Evolutionary conservation across 2,329 filamentous ascomycete species (phyloP).

Genomic region (Penicillium concentricum): DNA sequence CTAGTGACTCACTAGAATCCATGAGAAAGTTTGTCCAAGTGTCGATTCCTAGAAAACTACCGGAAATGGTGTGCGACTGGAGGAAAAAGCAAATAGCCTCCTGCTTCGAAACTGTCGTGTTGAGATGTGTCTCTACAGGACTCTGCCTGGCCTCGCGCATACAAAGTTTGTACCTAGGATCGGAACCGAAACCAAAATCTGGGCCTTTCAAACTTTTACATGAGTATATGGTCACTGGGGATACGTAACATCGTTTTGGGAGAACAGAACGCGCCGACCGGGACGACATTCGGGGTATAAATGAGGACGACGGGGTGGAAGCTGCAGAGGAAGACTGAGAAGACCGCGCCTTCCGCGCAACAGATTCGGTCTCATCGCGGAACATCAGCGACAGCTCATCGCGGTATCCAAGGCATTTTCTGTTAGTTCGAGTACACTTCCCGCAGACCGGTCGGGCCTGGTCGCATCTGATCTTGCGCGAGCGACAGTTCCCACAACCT

Average conservation of each 20-base stretch:
- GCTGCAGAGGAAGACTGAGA: neutral
- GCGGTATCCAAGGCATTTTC: conserved; percentile 62
- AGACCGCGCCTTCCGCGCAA: conserved; percentile 53
- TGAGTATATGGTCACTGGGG: too few species aligned
- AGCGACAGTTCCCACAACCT: conserved; percentile 44
- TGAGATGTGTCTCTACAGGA: conserved; percentile 22
- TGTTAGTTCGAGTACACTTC: conserved; percentile 60
- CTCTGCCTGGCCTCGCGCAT: conserved; percentile 13
- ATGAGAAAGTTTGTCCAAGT: conserved; percentile 23
- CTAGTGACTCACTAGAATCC: conserved; percentile 17
- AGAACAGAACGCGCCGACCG: conserved; percentile 6
- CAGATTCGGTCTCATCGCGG: conserved; percentile 54
- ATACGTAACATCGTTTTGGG: too few species aligned
- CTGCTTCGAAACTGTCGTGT: conserved; percentile 23
- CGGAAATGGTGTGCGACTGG: conserved; percentile 33
- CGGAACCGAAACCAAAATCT: conserved; percentile 16
- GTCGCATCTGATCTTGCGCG: conserved; percentile 54
- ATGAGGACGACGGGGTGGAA: conserved; percentile 27
- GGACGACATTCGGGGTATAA: conserved; percentile 7
- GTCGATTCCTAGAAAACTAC: conserved; percentile 25
- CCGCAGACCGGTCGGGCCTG: conserved; percentile 60
- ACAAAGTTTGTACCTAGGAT: conserved; percentile 12
- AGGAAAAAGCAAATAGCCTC: conserved; percentile 39
- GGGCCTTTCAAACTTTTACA: too few species aligned
- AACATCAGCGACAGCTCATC: conserved; percentile 34